Base-by-base conservation (phyloP, 768 basidiomycete genomes). In the Chalciporus chontae region DNA sequence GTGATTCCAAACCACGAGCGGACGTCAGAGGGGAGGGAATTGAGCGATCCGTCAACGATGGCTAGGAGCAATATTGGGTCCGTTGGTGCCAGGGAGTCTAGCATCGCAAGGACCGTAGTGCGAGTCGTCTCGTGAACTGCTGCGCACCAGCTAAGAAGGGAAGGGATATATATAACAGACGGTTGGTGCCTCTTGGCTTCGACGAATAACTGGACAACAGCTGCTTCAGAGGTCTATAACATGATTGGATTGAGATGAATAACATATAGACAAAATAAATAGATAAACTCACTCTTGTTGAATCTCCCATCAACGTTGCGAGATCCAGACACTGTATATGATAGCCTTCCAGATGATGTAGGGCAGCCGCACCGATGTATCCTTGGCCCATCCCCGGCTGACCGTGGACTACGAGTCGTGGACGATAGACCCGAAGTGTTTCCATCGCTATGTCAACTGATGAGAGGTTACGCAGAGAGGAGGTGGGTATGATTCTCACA, bases 181-280 rank as follows among this genome's bases (percentile, higher is more conserved):
- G 96, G 96, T 59, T 95, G 94, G 64, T 96, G 91, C 23, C 95
- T 84, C 65, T 97, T 98, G 1, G 95, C 96, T 67, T 99, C 96
- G 18, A 94, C 79, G 62, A 99, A 97, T 15, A 96, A 76, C 59
- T 98, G 94, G 4, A 97, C 92, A 47, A 97, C 84, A 2, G 90
- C 87, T 1, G 96, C 90, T 69, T 99, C 96, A 5, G 83, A 70
- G 1, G 91, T 91, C 93, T 95, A 47, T 6, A 24, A 31, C 24
- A 40, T 13, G 31, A 46, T 8, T 36, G 9, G 37, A 42, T 48
- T 43, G 31, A 57, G 49, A 52, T n/a, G 34, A 41, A 15, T 1
- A 9, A 17, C 15, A 15, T 6, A 34, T 17, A 1, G 6, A 40
- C 17, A 27, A 43, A 29, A 14, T 24, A 34, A 8, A 34, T 40